phyloP scores from a whole-genome alignment of 2,329 filamentous ascomycete species.

The Monilinia fructigena region DNA sequence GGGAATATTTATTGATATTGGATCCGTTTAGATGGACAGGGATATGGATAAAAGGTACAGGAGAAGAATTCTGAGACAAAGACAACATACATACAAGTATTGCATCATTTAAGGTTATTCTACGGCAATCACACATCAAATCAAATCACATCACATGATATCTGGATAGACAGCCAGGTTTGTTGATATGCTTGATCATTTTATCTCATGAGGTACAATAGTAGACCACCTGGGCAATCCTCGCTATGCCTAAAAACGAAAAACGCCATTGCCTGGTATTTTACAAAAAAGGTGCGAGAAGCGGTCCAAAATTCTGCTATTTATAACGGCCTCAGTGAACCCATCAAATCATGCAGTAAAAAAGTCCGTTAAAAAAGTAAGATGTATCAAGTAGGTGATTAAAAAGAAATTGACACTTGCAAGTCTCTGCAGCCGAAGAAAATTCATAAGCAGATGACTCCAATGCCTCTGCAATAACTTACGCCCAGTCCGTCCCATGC shows the following conservation, averaged over 20 bases:
- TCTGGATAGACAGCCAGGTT: not conserved
- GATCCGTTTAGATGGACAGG: slow-evolving; percentile 15
- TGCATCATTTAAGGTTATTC: not conserved
- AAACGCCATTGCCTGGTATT: slow-evolving; percentile 20
- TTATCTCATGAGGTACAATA: slow-evolving; percentile 20
- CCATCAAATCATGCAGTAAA: slow-evolving; percentile 12
- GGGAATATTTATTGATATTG: slow-evolving; percentile 23
- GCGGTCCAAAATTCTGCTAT: slow-evolving; percentile 15
- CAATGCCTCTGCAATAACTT: slow-evolving; percentile 12
- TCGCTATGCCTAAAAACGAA: slow-evolving; percentile 21
- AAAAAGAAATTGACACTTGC: slow-evolving; percentile 11
- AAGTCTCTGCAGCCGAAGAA: not conserved
- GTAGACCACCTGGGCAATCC: slow-evolving; percentile 9
- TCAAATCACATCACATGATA: not conserved
- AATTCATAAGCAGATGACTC: slow-evolving; percentile 6
- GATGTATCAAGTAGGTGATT: slow-evolving; percentile 18
- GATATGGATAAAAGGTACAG: not conserved
- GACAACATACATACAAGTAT: not conserved
- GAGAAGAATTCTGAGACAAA: not conserved
- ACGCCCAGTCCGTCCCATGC: slow-evolving; percentile 3
- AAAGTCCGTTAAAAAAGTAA: slow-evolving; percentile 10
- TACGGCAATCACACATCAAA: slow-evolving; percentile 2
- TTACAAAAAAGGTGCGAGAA: slow-evolving; percentile 18
- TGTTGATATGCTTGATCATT: slow-evolving; percentile 13
- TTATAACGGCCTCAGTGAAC: slow-evolving; percentile 9